phyloP scores from a whole-genome alignment of 176 grass and related monocot genomes.

The Oryza australiensis region DNA sequence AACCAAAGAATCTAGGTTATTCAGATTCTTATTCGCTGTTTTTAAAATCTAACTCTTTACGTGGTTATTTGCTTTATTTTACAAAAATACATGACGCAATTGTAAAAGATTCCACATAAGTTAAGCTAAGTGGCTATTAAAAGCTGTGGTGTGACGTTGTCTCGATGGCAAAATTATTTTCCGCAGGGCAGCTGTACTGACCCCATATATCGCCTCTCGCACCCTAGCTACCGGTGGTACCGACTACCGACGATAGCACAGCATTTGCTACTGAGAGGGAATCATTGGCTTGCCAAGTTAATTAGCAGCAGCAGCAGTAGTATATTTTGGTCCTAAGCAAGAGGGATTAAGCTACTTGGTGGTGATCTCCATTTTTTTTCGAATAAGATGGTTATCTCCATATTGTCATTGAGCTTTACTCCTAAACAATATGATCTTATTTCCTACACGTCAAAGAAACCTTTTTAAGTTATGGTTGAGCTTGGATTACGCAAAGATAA shows the following conservation, averaged over 20 bases:
- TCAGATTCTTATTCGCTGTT: no score
- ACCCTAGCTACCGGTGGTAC: background rate
- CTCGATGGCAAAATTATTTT: conserved; percentile 20
- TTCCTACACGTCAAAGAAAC: background rate
- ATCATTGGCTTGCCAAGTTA: background rate
- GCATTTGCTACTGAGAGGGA: background rate
- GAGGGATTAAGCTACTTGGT: background rate
- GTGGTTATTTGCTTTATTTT: background rate
- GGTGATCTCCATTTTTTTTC: background rate
- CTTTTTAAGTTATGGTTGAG: background rate
- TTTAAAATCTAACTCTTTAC: no score
- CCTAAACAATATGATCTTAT: background rate
- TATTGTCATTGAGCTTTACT: background rate
- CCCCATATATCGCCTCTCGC: background rate
- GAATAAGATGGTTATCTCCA: no score
- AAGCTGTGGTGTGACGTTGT: conserved; percentile 18
- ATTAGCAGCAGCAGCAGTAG: no score
- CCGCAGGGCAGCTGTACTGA: background rate
- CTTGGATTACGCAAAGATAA: background rate
- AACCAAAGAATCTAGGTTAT: no score
- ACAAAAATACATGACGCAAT: background rate
- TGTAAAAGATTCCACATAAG: background rate
- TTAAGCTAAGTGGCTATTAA: background rate
- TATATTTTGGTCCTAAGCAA: no score
- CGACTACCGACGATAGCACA: background rate